Percentiles rank a stretch among this genome's conserved stretches.
phyloP scores from a whole-genome alignment of 2,329 filamentous ascomycete genomes.

The Aspergillus sp. region DNA sequence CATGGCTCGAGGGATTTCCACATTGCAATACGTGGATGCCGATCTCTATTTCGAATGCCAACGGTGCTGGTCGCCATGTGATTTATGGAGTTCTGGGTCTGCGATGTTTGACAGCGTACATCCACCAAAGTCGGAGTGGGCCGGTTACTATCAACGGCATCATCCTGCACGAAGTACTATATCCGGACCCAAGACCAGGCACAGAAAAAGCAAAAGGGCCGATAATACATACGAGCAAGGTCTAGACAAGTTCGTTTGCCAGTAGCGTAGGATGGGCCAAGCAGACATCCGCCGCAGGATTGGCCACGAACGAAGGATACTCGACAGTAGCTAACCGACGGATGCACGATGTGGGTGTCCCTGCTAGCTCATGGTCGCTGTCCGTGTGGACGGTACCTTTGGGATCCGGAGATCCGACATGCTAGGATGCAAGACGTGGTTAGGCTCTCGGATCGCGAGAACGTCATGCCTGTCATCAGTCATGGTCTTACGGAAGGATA shows the following conservation, averaged over 20 bases:
- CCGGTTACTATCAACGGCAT: no score
- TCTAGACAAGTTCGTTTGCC: background rate
- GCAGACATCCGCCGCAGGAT: background rate
- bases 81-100: background rate
- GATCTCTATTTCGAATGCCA: background rate
- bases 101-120: no score
- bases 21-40: background rate
- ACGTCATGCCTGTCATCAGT: background rate
- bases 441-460: no score
- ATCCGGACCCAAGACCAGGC: no score
- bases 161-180: background rate
- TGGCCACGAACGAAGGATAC: background rate
- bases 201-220: no score
- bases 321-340: background rate
- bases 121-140: no score
- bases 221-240: no score
- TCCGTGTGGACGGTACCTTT: background rate
- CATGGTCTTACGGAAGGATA: background rate
- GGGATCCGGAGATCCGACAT: background rate
- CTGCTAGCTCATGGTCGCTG: background rate
- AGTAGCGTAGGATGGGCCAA: background rate
- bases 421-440: background rate
- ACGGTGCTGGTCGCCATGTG: background rate
- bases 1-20: no score
- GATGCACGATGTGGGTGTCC: background rate